These are phyloP conservation scores for Tuber brumale DNA, from an alignment of 495 filamentous ascomycete genomes.

Conservation along the genomic window DNA sequence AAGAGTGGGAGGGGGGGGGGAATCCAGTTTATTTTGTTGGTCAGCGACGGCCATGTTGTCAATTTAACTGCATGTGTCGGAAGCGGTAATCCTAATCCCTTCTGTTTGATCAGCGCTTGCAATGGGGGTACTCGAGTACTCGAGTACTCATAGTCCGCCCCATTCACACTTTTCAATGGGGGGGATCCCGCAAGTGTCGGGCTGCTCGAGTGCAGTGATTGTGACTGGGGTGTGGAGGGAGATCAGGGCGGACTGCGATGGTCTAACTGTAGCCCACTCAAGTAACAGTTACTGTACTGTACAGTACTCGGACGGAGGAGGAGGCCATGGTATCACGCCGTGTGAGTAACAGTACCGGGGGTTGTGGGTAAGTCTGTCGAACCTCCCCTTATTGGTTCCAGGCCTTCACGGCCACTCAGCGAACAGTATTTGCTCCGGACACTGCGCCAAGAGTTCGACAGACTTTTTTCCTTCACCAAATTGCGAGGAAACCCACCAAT, in stretches of 20 bases:
- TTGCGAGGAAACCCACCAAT: no score
- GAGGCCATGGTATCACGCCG: no score
- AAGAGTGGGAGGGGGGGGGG: background rate
- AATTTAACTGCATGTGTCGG: background rate
- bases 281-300: no score
- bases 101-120: background rate
- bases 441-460: no score
- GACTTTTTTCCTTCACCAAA: no score
- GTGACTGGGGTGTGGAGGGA: background rate
- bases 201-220: background rate
- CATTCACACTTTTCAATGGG: background rate
- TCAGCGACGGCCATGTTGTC: background rate
- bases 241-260: background rate
- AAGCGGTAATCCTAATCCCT: background rate
- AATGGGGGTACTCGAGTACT: background rate
- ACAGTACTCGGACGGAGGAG: no score
- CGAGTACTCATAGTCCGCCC: background rate
- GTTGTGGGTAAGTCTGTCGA: no score
- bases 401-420: no score
- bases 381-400: no score
- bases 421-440: no score
- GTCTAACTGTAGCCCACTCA: no score
- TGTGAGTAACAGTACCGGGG: no score
- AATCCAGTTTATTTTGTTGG: background rate
- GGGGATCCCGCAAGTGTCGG: background rate